A percentile compares a stretch with the other conserved stretches of the same genome.
These are phyloP conservation scores for Leptomonas pyrrhocoris DNA, from an alignment of 208 protist genomes.

Conservation along the genomic window DNA sequence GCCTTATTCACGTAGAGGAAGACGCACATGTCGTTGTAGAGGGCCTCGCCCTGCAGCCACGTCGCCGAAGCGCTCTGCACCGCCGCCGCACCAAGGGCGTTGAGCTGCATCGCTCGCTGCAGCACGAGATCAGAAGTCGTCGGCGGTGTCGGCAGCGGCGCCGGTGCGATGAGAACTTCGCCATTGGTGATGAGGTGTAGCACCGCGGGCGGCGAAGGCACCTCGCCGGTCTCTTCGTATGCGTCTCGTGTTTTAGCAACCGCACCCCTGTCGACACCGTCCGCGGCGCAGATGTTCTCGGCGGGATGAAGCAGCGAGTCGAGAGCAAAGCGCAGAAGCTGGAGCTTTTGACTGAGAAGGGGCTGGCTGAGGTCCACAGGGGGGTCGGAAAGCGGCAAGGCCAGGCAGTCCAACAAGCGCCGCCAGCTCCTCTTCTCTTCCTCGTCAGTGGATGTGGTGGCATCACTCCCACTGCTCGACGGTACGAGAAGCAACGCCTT, in stretches of 20 bases:
- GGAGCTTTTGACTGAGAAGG: conserved; percentile 83
- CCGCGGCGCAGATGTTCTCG: background rate
- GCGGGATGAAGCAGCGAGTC: conserved; percentile 37
- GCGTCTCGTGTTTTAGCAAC: background rate
- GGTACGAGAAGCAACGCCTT: conserved; percentile 10
- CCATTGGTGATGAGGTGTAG: conserved; percentile 67
- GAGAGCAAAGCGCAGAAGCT: conserved; percentile 69
- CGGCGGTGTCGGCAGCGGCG: conserved; percentile 54
- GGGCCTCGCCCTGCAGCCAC: conserved; percentile 60
- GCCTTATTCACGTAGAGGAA: conserved; percentile 81
- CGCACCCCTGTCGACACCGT: background rate
- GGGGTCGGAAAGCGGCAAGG: conserved; percentile 33
- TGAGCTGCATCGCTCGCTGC: conserved; percentile 50
- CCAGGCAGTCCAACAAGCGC: conserved; percentile 43
- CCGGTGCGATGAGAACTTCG: conserved; percentile 58
- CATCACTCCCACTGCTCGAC: background rate
- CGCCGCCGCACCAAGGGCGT: conserved; percentile 40
- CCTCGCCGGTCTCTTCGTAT: background rate
- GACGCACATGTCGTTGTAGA: conserved; percentile 90
- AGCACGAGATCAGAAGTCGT: conserved; percentile 72
- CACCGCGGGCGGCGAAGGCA: background rate
- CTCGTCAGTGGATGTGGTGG: background rate
- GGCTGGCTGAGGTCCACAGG: conserved; percentile 47
- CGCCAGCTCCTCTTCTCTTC: conserved; percentile 17
- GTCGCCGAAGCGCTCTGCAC: conserved; percentile 27